Evolutionary conservation across 1,284 basidiomycete species (phyloP), one percentile per base, ranked within the genome.

Genomic region (Cystobasidium pallidum): DNA sequence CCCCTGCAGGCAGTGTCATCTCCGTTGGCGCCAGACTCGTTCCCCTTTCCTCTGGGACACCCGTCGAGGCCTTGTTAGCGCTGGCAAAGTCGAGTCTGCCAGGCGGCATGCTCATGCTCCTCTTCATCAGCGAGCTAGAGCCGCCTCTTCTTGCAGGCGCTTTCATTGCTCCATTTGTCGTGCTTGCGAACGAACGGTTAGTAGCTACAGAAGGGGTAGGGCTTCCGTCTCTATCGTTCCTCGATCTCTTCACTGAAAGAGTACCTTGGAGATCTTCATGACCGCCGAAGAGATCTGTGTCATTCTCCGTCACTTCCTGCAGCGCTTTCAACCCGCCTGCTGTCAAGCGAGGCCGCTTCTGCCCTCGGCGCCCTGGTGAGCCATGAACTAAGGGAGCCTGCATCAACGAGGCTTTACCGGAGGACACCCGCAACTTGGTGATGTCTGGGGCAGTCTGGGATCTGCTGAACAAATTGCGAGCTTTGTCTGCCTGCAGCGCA

Each of bases 71-170:
- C 6, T 19, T 24, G 26, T 17, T 28, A 7, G 6, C 10, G 8
- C 4, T 52, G 39, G 17, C 62, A 32, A 71, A 59, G 30, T 54
- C 49, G n/a, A 71, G 59, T 61, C 51, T 58, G n/a, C 68, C 68
- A 24, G 68, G 68, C 15, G 68, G 68, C 59, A 71, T 63, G 30
- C 68, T 71, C 59, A 55, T 58, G 47, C 68, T 71, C 13, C 68
- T 36, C 32, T 58, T 62, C 58, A 66, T 36, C 24, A 57, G 4
- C 3, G 62, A 51, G 21, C 7, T 66, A 13, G 28, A 19, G 26
- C 36, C 34, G 6, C n/a, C 24, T 28, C 15, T 30, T 13, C 24
- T 39, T 19, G 34, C 21, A 32, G 28, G 24, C 32, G n/a, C 34
- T 52, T 34, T 43, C 30, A 34, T 51, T 11, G 41, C 11, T 39